A percentile compares a stretch with the other conserved stretches of the same genome.
These are phyloP conservation scores for Oemleria cerasiformis DNA, from an alignment of 306 rosid species.

Conservation along the genomic window DNA sequence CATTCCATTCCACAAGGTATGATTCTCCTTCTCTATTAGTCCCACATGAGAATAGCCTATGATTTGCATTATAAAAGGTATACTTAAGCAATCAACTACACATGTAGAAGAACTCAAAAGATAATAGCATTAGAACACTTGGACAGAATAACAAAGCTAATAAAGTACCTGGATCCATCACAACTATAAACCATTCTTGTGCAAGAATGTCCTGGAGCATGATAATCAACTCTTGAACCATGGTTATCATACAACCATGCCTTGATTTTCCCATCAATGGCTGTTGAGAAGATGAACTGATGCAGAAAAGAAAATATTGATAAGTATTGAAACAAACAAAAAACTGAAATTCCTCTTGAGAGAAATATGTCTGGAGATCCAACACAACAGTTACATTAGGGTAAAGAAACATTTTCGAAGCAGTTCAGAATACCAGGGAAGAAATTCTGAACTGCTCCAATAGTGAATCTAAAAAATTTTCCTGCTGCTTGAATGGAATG, in stretches of 20 bases:
- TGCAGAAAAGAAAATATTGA: background rate
- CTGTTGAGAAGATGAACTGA: constrained; percentile 34
- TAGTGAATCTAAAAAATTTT: background rate
- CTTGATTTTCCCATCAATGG: constrained; percentile 36
- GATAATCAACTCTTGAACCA: constrained; percentile 17
- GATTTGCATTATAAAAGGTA: background rate
- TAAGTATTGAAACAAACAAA: too few relatives aligned
- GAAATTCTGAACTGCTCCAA: background rate
- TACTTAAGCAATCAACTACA: background rate
- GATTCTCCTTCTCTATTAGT: constrained; percentile 36
- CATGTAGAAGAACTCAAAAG: background rate
- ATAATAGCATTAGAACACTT: background rate
- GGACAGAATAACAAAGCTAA: background rate
- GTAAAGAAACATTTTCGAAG: background rate
- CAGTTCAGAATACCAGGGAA: background rate
- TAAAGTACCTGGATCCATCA: constrained; percentile 29
- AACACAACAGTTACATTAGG: background rate
- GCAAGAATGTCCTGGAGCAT: constrained; percentile 34
- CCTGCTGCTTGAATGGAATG: background rate
- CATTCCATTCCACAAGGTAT: constrained; percentile 45
- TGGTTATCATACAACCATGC: constrained; percentile 28
- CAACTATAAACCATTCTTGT: constrained; percentile 34
- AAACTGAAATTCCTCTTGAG: too few relatives aligned
- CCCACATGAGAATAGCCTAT: constrained; percentile 46
- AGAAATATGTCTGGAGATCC: too few relatives aligned